Percentiles rank a stretch among this genome's conserved stretches.
phyloP scores from a whole-genome alignment of 2,329 filamentous ascomycete genomes.

The Penicillium verrucosum region DNA sequence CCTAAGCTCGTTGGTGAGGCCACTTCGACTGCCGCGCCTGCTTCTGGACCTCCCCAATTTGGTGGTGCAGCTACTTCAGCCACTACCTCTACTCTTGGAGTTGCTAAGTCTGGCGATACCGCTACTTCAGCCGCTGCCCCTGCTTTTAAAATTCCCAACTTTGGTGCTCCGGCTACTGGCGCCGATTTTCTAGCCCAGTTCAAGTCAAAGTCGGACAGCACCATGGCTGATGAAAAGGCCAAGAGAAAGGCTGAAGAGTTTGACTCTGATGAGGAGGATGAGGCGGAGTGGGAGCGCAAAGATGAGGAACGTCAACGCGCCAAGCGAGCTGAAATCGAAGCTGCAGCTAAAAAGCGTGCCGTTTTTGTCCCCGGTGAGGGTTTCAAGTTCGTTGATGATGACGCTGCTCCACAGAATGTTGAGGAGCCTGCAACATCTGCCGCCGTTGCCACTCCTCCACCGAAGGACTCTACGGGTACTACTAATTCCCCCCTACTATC shows the following conservation, averaged over 20 bases:
- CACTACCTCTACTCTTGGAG: constrained; percentile 8
- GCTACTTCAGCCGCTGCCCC: not conserved
- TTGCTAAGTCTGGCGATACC: not conserved
- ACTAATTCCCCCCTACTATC: not conserved
- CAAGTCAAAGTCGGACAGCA: constrained; percentile 37
- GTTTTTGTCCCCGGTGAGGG: constrained; percentile 34
- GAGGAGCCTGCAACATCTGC: not conserved
- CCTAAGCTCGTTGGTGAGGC: not conserved
- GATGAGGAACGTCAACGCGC: constrained; percentile 47
- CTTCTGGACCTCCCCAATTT: not conserved
- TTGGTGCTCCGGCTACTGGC: constrained; percentile 22
- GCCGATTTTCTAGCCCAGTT: constrained; percentile 46
- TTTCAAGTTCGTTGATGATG: constrained; percentile 32
- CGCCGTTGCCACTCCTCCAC: not conserved
- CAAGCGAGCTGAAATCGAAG: constrained; percentile 44
- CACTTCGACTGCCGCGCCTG: not conserved
- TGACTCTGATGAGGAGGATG: constrained; percentile 52
- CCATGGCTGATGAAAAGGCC: constrained; percentile 44
- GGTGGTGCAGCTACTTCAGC: constrained; percentile 11
- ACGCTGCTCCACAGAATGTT: constrained; percentile 9
- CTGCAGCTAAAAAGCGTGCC: constrained; percentile 33
- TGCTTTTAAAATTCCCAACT: constrained; percentile 30
- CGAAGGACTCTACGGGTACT: not conserved
- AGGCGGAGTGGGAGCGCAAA: constrained; percentile 48
- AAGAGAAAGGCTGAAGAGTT: constrained; percentile 52